A percentile compares a stretch with the other conserved stretches of the same genome.
Conservation (phyloP, 768 basidiomycete genomes). For the Agaricus subrufescens region DNA sequence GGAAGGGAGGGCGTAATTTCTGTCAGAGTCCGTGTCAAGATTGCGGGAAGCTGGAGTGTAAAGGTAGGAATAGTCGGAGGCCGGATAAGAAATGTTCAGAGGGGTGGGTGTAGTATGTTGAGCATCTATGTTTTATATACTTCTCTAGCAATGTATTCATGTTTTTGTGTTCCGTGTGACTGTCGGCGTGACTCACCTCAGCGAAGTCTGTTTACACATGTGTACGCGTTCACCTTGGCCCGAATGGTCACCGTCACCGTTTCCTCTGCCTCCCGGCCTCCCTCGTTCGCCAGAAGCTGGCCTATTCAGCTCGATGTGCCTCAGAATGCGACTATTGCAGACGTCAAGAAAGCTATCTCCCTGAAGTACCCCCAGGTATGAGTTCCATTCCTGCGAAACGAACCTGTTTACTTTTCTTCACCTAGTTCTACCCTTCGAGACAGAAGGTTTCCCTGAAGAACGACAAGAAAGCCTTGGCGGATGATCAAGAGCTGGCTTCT, state of each 20-base stretch:
- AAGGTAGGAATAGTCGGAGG: slow-evolving; percentile 70
- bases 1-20: slow-evolving; percentile 73
- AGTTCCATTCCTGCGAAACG: not conserved
- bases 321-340: slow-evolving; percentile 52
- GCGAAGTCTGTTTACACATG: no score
- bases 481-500: slow-evolving; percentile 54
- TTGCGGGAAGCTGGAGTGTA: slow-evolving; percentile 77
- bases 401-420: not conserved
- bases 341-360: slow-evolving; percentile 66
- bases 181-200: no score
- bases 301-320: slow-evolving; percentile 47
- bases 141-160: not conserved
- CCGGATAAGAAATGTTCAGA: slow-evolving; percentile 74
- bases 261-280: slow-evolving; percentile 40
- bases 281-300: slow-evolving; percentile 43
- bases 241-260: slow-evolving; percentile 46
- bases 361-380: slow-evolving; percentile 31
- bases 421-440: slow-evolving; percentile 64
- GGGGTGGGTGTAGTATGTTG: slow-evolving; percentile 30
- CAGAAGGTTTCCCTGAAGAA: slow-evolving; percentile 70
- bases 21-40: slow-evolving; percentile 76
- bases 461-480: slow-evolving; percentile 55
- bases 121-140: no score
- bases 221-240: no score
- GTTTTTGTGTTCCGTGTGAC: not conserved